Evolutionary conservation across 1,284 basidiomycete species (phyloP).

Genomic region (Ganoderma lucidum): DNA sequence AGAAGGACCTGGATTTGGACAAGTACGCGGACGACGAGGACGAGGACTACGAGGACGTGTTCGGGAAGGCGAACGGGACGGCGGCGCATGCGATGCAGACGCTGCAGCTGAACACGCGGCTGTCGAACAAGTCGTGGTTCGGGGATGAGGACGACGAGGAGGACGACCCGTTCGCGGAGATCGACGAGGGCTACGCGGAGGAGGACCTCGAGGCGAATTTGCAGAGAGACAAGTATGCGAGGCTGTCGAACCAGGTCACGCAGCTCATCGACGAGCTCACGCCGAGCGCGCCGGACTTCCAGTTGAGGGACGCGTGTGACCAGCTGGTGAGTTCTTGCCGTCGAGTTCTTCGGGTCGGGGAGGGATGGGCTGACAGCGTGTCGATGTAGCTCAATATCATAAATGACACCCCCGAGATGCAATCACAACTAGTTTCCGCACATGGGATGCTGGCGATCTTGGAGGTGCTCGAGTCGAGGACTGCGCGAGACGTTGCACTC

Average conservation of each 20-base stretch:
- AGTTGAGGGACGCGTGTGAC: slow-evolving; percentile 85
- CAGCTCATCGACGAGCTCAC: slow-evolving; percentile 88
- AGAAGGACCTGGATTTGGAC: slow-evolving; percentile 77
- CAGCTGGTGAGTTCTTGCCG: slow-evolving; percentile 70
- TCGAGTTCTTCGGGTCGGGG: neutral
- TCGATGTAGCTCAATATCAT: slow-evolving; percentile 74
- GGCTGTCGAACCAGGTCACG: slow-evolving; percentile 82
- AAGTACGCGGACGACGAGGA: slow-evolving; percentile 87
- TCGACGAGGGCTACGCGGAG: slow-evolving; percentile 90
- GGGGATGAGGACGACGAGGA: slow-evolving; percentile 85
- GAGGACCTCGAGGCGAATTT: slow-evolving; percentile 91
- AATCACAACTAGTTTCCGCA: slow-evolving; percentile 86
- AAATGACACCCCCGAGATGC: slow-evolving; percentile 88
- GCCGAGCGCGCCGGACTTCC: slow-evolving; percentile 81
- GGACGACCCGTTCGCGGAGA: slow-evolving; percentile 96
- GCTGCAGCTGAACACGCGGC: slow-evolving; percentile 81
- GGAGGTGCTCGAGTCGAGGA: slow-evolving; percentile 89
- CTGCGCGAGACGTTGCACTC: slow-evolving; percentile 84
- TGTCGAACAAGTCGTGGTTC: slow-evolving; percentile 91
- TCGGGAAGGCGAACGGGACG: slow-evolving; percentile 77
- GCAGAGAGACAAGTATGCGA: slow-evolving; percentile 89
- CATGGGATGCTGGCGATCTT: slow-evolving; percentile 96
- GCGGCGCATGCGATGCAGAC: slow-evolving; percentile 70
- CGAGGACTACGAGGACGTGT: slow-evolving; percentile 93
- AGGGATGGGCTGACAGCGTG: neutral